phyloP scores from a whole-genome alignment of 2,329 filamentous ascomycete genomes.

The Xylariaceae sp. region DNA sequence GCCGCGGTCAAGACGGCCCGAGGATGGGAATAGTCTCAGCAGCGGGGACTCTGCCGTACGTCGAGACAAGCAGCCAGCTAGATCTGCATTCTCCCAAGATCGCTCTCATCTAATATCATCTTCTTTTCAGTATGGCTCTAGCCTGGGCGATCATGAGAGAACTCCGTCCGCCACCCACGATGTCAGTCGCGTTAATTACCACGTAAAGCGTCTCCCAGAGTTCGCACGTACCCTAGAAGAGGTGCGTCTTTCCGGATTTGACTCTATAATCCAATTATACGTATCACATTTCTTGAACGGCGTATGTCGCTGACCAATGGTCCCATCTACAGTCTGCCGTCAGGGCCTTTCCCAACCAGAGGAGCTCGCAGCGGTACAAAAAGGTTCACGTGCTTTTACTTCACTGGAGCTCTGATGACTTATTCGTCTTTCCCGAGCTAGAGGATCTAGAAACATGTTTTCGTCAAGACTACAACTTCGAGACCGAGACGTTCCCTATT shows the following conservation, averaged over 20 bases:
- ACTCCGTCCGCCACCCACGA: slow-evolving; percentile 48
- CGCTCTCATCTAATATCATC: slow-evolving; percentile 27
- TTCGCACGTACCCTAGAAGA: slow-evolving; percentile 53
- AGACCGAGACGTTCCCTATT: slow-evolving; percentile 54
- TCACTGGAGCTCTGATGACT: slow-evolving; percentile 55
- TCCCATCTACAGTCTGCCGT: slow-evolving; percentile 41
- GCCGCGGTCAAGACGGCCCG: slow-evolving; percentile 40
- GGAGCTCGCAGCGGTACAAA: slow-evolving; percentile 49
- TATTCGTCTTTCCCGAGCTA: slow-evolving; percentile 55
- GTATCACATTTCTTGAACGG: not conserved
- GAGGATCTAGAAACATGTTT: slow-evolving; percentile 53
- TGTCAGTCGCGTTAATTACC: slow-evolving; percentile 53
- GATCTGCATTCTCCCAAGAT: slow-evolving; percentile 14
- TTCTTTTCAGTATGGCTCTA: slow-evolving; percentile 41
- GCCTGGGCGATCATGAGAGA: slow-evolving; percentile 31
- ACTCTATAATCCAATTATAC: too few species aligned
- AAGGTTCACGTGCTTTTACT: slow-evolving; percentile 52
- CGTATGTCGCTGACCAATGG: not conserved
- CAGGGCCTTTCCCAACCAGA: slow-evolving; percentile 53
- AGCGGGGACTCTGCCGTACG: slow-evolving; percentile 46
- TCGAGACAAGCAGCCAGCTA: slow-evolving; percentile 22
- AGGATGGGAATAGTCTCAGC: slow-evolving; percentile 41
- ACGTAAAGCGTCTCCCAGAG: slow-evolving; percentile 51
- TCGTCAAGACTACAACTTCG: slow-evolving; percentile 50
- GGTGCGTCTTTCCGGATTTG: slow-evolving; percentile 33